Evolutionary conservation across 2,329 filamentous ascomycete genomes (phyloP), one percentile per base, ranked within the genome.

Genomic region (Diaporthe vexans): DNA sequence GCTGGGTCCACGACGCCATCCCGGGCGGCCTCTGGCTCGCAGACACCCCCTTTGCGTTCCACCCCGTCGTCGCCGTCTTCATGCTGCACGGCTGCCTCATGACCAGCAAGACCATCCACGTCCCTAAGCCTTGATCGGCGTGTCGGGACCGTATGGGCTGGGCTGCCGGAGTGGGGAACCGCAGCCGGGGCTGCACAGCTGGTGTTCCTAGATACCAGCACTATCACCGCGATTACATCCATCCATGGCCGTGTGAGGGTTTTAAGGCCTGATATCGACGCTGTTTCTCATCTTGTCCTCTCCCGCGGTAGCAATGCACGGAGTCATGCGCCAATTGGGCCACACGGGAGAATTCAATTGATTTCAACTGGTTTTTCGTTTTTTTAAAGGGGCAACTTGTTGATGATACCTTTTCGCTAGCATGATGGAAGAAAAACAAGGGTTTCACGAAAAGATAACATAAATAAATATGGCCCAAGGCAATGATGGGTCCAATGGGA

Each of bases 81-180:
- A 87, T 97, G 74, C 79, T 95, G n/a, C 95, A 97, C 82, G 97
- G 95, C 26, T 97, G 94, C 81, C 85, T 97, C 81, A 98, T 99
- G 97, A 93, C 96, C 77, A 98, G 95, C 87, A 97, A 96, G 89
- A 96, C 92, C 43, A 91, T 99, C 80, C 94, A 97, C 82, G 95
- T 99, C 78, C 97, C 97, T 21, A 99, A 99, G 90, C 95, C 90
- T 74, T 93, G 84, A 82, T 40, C 3, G 37, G 11, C 1, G 37
- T 43, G 26, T 17, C 17, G 46, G 24, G 26, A 21, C 4, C 17
- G 13, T 7, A 6, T 19, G 43, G 21, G 17, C 11, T 40, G 35
- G n/a, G 17, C 21, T 48, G 43, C 43, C 21, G 19, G 10, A 35
- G 17, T 33, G 3, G 11, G n/a, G n/a, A 51, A 21, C n/a, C 37